Evolutionary conservation across 306 rosid species (phyloP).

Genomic region (Hippophae rhamnoides): DNA sequence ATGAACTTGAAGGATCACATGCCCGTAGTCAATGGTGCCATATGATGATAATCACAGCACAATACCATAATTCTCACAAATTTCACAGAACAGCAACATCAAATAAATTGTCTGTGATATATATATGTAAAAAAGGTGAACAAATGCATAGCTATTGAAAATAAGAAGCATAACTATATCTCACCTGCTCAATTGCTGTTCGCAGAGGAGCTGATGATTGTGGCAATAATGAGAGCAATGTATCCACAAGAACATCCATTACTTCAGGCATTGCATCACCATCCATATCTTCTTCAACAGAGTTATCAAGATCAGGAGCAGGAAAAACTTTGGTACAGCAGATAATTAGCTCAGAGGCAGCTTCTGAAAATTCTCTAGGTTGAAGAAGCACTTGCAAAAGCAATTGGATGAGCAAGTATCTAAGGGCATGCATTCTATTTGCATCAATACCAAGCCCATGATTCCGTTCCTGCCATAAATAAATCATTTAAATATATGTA

Average conservation of each 20-base stretch:
- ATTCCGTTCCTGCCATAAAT: constrained; percentile 59
- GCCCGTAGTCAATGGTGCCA: not conserved
- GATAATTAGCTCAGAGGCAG: constrained; percentile 71
- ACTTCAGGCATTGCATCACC: constrained; percentile 53
- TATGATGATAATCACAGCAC: not conserved
- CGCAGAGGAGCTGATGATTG: constrained; percentile 83
- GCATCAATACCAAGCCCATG: constrained; percentile 35
- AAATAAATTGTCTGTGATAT: not conserved
- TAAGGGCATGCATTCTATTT: constrained; percentile 56
- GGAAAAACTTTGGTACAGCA: constrained; percentile 73
- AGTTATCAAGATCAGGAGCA: constrained; percentile 44
- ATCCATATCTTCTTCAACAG: constrained; percentile 55
- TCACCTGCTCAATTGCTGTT: constrained; percentile 88
- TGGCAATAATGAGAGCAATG: constrained; percentile 85
- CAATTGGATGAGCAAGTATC: constrained; percentile 84
- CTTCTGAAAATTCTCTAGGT: constrained; percentile 73
- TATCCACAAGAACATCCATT: constrained; percentile 91
- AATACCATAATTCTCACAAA: not conserved
- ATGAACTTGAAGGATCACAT: not conserved
- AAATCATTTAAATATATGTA: constrained; percentile 5
- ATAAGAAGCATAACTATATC: constrained; percentile 13
- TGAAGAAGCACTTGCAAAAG: constrained; percentile 78
- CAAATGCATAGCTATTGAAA: constrained; percentile 1
- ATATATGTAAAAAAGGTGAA: not conserved
- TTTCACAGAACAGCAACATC: not conserved